Base-by-base conservation (phyloP, 305 asterid genomes). In the Coffea humblotiana region DNA sequence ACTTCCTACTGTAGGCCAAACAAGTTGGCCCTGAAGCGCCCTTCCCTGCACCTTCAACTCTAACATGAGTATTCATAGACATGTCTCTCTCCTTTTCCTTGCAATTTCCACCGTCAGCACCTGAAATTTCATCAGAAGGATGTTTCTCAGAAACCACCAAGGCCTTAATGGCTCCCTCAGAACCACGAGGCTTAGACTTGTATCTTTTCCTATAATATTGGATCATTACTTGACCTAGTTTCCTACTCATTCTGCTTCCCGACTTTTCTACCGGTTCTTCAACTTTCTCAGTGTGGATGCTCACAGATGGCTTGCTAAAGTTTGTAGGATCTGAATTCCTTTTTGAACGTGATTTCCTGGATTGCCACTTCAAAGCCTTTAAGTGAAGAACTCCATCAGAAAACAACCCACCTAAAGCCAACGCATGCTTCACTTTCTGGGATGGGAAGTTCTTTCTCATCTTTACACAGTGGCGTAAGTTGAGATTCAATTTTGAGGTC, bases 341-440 rank as follows among this genome's bases (percentile, higher is more conserved):
- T 75, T 83, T 94, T 58, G 99, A 88, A 78, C 99, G 98, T 35
- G 79, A 82, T 87, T 92, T 96, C 84, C 97, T 90, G 77, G 96
- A 93, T 76, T 80, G 83, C 98, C 99, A 96, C 81, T 88, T 87
- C 74, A 88, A 85, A 72, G 84, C 66, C 75, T 86, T 84, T 54
- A 86, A 82, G 74, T 82, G 60, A 83, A 85, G 60, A 83, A 85
- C 69, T 78, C 74, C 82, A 68, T 80, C 88, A 71, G 89, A 80
- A 83, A 90, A 90, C 83, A 94, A 80, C 32, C 95, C 96, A 72
- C 84, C 90, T 82, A 96, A 84, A 69, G 81, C 84, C 90, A 89
- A 83, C 10, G 93, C 87, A 83, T 90, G 92, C 88, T 87, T 87
- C 78, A 90, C 81, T 51, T 81, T 88, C 80, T 88, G 76, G 40